A percentile compares a stretch with the other conserved stretches of the same genome.
Conservation (phyloP, 2,329 filamentous ascomycete genomes). For the Myotisia sp. region DNA sequence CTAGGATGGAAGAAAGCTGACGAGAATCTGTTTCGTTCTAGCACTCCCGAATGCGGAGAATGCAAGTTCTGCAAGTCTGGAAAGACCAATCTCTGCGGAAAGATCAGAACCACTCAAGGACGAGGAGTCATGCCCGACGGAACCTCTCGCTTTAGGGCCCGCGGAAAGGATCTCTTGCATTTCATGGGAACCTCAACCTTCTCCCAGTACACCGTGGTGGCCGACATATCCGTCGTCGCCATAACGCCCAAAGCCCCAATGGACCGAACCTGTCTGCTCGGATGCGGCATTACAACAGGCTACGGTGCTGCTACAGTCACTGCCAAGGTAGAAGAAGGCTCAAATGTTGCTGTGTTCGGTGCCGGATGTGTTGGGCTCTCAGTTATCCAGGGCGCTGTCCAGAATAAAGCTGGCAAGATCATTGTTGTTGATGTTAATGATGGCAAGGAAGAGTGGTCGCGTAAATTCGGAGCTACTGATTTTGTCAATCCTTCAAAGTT, state of each 20-base stretch:
- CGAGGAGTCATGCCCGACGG: slow-evolving; percentile 95
- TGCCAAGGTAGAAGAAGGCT: slow-evolving; percentile 77
- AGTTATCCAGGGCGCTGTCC: slow-evolving; percentile 84
- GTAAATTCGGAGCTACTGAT: slow-evolving; percentile 90
- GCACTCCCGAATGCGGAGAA: slow-evolving; percentile 90
- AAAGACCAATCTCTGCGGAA: slow-evolving; percentile 98
- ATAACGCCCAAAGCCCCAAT: slow-evolving; percentile 83
- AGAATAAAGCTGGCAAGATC: slow-evolving; percentile 55
- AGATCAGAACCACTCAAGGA: slow-evolving; percentile 94
- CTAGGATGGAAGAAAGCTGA: too few relatives aligned
- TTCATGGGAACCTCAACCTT: slow-evolving; percentile 99
- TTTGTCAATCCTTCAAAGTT: slow-evolving; percentile 88
- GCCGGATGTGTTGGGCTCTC: slow-evolving; percentile 91
- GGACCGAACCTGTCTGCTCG: slow-evolving; percentile 89
- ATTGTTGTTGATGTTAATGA: slow-evolving; percentile 69
- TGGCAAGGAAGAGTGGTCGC: slow-evolving; percentile 75
- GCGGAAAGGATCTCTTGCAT: slow-evolving; percentile 87
- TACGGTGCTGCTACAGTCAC: slow-evolving; percentile 94
- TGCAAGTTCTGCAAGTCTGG: slow-evolving; percentile 99
- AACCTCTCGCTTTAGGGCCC: slow-evolving; percentile 84
- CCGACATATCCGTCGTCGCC: slow-evolving; percentile 93
- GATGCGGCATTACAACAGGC: slow-evolving; percentile 95
- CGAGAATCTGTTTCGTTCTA: too few relatives aligned
- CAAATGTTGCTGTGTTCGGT: slow-evolving; percentile 83
- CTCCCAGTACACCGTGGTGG: slow-evolving; percentile 96